Conservation (phyloP, 805 yeast species). For the Torulaspora gathmanii region DNA sequence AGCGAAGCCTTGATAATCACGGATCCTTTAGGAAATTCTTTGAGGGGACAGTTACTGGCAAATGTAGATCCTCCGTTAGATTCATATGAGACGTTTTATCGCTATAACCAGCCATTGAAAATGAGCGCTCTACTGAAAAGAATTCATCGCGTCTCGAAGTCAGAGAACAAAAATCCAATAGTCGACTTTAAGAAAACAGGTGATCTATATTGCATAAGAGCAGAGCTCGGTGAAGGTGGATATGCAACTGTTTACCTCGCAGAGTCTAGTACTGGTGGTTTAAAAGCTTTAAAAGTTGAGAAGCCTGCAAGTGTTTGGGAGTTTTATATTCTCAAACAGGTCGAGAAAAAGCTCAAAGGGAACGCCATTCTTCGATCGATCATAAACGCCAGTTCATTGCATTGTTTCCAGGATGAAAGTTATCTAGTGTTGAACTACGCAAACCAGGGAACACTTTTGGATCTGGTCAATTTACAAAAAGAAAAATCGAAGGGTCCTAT, state of each 20-base stretch:
- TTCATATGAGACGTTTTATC: conserved; percentile 32
- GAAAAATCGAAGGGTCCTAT: conserved; percentile 32
- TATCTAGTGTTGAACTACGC: conserved; percentile 60
- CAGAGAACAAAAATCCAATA: conserved; percentile 36
- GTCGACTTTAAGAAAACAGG: conserved; percentile 35
- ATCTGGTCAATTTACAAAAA: conserved; percentile 52
- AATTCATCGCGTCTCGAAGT: conserved; percentile 39
- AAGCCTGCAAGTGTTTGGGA: conserved; percentile 75
- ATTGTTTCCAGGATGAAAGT: conserved; percentile 60
- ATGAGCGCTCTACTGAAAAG: conserved; percentile 36
- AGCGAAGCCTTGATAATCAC: conserved; percentile 3
- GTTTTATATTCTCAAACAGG: conserved; percentile 60
- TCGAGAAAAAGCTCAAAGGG: conserved; percentile 41
- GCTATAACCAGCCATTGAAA: conserved; percentile 34
- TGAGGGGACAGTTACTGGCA: conserved; percentile 40
- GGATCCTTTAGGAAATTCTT: conserved; percentile 45
- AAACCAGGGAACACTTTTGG: conserved; percentile 69
- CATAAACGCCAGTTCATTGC: conserved; percentile 49
- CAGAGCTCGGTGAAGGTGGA: conserved; percentile 74
- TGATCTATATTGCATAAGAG: conserved; percentile 36
- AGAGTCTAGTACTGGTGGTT: conserved; percentile 50
- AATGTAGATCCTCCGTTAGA: conserved; percentile 38
- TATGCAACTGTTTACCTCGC: conserved; percentile 71
- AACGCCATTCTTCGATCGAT: conserved; percentile 37
- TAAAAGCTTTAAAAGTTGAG: conserved; percentile 69